These are phyloP conservation scores for Linnemannia elongata DNA, from an alignment of 192 early-diverging fungal species.

Conservation along the genomic window DNA sequence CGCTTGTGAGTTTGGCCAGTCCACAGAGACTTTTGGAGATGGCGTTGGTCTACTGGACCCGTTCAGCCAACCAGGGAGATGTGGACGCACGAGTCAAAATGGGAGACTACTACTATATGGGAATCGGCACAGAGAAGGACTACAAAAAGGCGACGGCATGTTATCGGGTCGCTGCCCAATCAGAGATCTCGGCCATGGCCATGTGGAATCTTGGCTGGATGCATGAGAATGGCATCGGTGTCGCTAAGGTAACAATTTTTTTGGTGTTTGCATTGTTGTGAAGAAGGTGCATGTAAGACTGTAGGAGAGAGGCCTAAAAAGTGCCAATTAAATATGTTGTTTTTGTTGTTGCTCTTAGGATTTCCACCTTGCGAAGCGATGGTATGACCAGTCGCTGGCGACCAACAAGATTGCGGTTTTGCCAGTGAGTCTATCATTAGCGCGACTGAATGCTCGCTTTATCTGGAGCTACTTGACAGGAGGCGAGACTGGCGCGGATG, in stretches of 20 bases:
- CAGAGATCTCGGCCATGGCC: constrained; percentile 81
- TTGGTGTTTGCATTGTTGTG: background rate
- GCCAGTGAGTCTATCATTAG: constrained; percentile 81
- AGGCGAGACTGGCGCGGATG: constrained; percentile 59
- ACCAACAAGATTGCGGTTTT: constrained; percentile 87
- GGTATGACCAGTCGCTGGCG: constrained; percentile 86
- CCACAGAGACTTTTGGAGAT: constrained; percentile 62
- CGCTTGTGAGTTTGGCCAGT: constrained; percentile 34
- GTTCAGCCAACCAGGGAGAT: constrained; percentile 94
- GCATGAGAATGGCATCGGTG: constrained; percentile 94
- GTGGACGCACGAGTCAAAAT: constrained; percentile 91
- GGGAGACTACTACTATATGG: constrained; percentile 94
- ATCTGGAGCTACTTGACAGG: constrained; percentile 75
- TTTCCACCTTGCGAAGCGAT: constrained; percentile 93
- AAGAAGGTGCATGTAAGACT: background rate
- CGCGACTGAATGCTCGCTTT: constrained; percentile 75
- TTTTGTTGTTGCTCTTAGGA: constrained; percentile 65
- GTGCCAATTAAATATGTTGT: background rate
- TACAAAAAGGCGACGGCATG: constrained; percentile 83
- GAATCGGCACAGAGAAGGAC: constrained; percentile 78
- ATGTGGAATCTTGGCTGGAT: constrained; percentile 99
- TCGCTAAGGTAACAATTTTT: constrained; percentile 69
- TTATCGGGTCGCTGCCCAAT: constrained; percentile 87
- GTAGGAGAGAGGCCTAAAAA: background rate
- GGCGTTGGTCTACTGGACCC: constrained; percentile 91